Evolutionary conservation across 352 stramenopile genomes (phyloP), one percentile per base, ranked within the genome.

Genomic region (Elongisporangium senticosum): DNA sequence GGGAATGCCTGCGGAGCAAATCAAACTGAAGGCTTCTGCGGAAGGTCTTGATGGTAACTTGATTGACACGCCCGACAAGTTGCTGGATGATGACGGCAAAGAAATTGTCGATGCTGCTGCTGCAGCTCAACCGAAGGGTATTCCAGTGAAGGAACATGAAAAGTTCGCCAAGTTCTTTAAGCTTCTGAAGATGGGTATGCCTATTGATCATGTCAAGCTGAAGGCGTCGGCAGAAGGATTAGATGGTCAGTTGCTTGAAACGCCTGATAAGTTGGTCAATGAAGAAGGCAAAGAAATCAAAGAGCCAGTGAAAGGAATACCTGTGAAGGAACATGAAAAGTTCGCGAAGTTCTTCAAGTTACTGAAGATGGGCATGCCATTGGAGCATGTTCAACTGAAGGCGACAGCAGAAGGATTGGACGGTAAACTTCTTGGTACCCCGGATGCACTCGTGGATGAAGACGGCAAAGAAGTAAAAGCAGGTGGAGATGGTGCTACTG

Each of bases 101-200:
- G 67, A 70, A 51, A 21, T 69, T 23, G 52, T 73, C n/a, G 53
- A 58, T 14, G 59, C 24, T 14, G 56, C 54, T 28, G 3, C 11
- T 14, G 43, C 26, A 13, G 56, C 62, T 39, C 48, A 67, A n/a
- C 57, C 61, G 2, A 80, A 67, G 55, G 72, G 77, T 0, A 70
- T 48, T 20, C 65, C 71, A 3, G 78, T 86, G 37, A 88, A 97
- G 59, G 88, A 98, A 6, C 88, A 98, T 65, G 85, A 87, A 15
- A 89, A 90, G 51, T 98, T 96, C 64, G 74, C 68, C 17, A 98
- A 98, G 68, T 98, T 98, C 59, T 98, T 98, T 65, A 98, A 97
- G 61, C 92, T 98, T 71, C 43, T 93, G 51, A 90, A 88, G 39
- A 92, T 95, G 79, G 82, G 83, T 0, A 89, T 95, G 77, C 86